Base-by-base conservation (phyloP, 2,329 filamentous ascomycete species). In the Verticillium klebahnii region DNA sequence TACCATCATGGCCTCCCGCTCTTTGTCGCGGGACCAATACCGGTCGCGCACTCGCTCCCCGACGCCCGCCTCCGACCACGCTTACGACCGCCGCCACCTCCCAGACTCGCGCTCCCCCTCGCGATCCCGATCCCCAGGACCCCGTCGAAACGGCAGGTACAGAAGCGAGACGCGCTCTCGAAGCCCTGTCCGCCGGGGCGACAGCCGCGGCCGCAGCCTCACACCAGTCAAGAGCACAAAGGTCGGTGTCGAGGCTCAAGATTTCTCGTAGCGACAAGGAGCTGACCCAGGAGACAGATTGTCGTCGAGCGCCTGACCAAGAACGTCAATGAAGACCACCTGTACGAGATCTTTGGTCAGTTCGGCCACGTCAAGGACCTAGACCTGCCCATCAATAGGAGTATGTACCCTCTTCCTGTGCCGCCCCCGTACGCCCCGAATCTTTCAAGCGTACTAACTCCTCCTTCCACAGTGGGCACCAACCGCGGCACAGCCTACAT, bases 401-500 rank as follows among this genome's bases (percentile, higher is more conserved):
- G 58, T 59, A 37, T 9, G 58, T 34, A 17, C 6, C 23, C 52
- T 15, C 25, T 39, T 25, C 32, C 34, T 12, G n/a, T 19, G 14
- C 34, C 34, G 9, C 34, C 34, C 9, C 9, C 34, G 9, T 36
- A 8, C 34, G 34, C 2, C 11, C 34, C 34, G 14, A 14, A 2
- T 31, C 34, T 14, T 2, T 7, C 9, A 25, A 25, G 14, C 9
- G 2, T 57, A 50, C 63, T 69, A 36, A 69, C 65, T 50, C 9
- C 45, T 45, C 50, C 54, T 39, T 39, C 19, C 54, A 37, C 69
- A 95, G 92, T 91, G 80, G 89, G 91, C 74, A 93, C 88, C 60
- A 98, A 98, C 71, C 89, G 94, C 62, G 94, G 95, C 56, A 96
- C 92, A 32, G 95, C 94, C 36, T 98, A 97, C 74, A 93, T 98